These are phyloP conservation scores for Eimeria zaria DNA, from an alignment of 169 alveolate species.

Conservation along the genomic window DNA sequence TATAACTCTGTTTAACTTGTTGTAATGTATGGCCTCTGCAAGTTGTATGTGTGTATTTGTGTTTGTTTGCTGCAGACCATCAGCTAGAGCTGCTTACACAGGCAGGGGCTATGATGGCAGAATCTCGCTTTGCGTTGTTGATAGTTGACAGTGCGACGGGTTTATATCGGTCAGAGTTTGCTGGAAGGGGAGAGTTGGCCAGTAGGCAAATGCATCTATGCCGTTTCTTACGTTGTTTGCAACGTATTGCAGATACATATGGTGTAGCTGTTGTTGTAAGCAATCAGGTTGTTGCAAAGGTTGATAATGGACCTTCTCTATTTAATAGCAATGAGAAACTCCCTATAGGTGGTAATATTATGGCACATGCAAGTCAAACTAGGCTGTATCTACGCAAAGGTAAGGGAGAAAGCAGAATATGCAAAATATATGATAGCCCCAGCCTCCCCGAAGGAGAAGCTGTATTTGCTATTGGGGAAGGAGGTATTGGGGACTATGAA, in stretches of 20 bases:
- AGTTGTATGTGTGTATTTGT: not conserved
- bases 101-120: constrained; percentile 99
- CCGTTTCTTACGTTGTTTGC: constrained; percentile 97
- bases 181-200: constrained; percentile 99
- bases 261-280: constrained; percentile 90
- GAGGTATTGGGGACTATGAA: constrained; percentile 95
- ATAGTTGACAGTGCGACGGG: constrained; percentile 99
- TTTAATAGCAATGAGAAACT: constrained; percentile 90
- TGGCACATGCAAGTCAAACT: constrained; percentile 99
- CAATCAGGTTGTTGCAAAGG: constrained; percentile 93
- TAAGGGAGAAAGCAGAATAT: constrained; percentile 98
- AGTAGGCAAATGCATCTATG: constrained; percentile 98
- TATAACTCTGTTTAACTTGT: not conserved
- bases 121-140: constrained; percentile 97
- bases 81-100: constrained; percentile 97
- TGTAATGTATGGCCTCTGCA: too few relatives aligned
- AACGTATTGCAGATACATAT: constrained; percentile 97
- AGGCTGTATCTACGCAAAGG: constrained; percentile 97
- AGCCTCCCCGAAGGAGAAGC: constrained; percentile 99
- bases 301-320: constrained; percentile 89
- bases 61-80: constrained; percentile 95
- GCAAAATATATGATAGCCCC: constrained; percentile 99
- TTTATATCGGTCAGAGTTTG: constrained; percentile 98
- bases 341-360: constrained; percentile 99
- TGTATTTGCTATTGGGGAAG: constrained; percentile 95